phyloP scores from a whole-genome alignment of 192 early-diverging fungal species.

The Coemansia reversa region DNA sequence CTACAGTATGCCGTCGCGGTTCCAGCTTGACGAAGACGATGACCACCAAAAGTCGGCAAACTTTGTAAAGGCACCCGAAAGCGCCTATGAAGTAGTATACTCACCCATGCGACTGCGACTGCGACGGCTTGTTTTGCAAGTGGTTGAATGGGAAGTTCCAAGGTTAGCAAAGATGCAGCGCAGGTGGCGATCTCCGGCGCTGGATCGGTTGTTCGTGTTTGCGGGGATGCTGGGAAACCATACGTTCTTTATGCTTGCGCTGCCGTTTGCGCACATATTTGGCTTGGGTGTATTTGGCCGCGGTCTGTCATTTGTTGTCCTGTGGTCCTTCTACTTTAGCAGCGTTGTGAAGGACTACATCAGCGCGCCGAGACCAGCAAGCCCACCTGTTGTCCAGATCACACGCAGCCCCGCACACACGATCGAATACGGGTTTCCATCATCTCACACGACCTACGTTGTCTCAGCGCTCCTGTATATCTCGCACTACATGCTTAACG shows the following conservation, averaged over 20 bases:
- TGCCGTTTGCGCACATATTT: constrained; percentile 82
- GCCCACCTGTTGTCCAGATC: constrained; percentile 72
- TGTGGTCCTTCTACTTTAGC: constrained; percentile 54
- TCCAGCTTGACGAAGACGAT: constrained; percentile 53
- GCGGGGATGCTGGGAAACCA: constrained; percentile 84
- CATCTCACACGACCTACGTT: constrained; percentile 84
- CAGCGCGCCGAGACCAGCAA: constrained; percentile 79
- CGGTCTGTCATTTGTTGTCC: constrained; percentile 43
- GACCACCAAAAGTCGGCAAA: constrained; percentile 6
- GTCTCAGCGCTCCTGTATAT: constrained; percentile 66
- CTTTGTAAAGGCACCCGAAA: constrained; percentile 33
- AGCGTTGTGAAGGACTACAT: constrained; percentile 71
- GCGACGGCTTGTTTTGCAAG: constrained; percentile 20
- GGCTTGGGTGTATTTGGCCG: constrained; percentile 65
- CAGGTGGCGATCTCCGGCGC: constrained; percentile 22
- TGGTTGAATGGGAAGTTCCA: constrained; percentile 49
- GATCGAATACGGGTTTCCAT: constrained; percentile 90
- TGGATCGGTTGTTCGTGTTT: constrained; percentile 68
- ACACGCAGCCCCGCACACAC: constrained; percentile 66
- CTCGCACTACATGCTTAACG: constrained; percentile 35
- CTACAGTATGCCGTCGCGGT: constrained; percentile 26
- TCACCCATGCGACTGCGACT: constrained; percentile 27
- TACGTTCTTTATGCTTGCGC: constrained; percentile 77
- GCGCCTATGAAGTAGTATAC: constrained; percentile 44
- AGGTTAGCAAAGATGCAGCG: constrained; percentile 34